Evolutionary conservation across 192 early-diverging fungal genomes (phyloP).

Genomic region (Mortierella alpina): DNA sequence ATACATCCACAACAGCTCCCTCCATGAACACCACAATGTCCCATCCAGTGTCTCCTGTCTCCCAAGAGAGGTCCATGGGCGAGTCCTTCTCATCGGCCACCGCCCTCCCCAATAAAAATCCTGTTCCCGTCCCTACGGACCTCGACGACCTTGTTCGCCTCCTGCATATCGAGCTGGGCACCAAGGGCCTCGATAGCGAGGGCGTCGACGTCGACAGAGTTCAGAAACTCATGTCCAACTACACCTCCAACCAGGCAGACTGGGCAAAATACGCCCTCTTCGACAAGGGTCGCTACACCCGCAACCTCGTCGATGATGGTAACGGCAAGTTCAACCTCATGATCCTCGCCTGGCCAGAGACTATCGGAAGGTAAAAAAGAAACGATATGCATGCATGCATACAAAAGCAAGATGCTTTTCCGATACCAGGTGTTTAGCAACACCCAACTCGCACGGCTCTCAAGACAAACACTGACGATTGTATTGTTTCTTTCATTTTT

Average conservation of each 20-base stretch:
- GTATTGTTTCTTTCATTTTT: slow-evolving; percentile 1
- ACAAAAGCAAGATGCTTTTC: background rate
- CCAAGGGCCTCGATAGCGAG: slow-evolving; percentile 64
- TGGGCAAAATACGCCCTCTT: slow-evolving; percentile 84
- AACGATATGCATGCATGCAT: background rate
- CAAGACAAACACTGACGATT: slow-evolving; percentile 1
- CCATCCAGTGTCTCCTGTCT: too few relatives aligned
- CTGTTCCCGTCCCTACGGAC: slow-evolving; percentile 53
- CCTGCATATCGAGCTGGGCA: slow-evolving; percentile 66
- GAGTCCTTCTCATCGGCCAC: too few relatives aligned
- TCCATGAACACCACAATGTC: too few relatives aligned
- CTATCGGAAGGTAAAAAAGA: slow-evolving; percentile 63
- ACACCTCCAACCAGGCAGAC: slow-evolving; percentile 74
- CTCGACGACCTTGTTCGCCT: slow-evolving; percentile 62
- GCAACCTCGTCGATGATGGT: slow-evolving; percentile 90
- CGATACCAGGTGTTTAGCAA: slow-evolving; percentile 8
- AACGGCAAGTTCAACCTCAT: slow-evolving; percentile 97
- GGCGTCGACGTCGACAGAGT: slow-evolving; percentile 70
- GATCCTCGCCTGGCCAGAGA: slow-evolving; percentile 87
- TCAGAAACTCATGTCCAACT: slow-evolving; percentile 74
- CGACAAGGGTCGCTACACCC: slow-evolving; percentile 83
- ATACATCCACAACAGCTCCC: too few relatives aligned
- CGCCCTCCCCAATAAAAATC: background rate
- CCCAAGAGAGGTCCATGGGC: too few relatives aligned
- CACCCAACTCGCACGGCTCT: background rate